Conservation (phyloP, 805 yeast species). For the Yamadazyma ubonensis region DNA sequence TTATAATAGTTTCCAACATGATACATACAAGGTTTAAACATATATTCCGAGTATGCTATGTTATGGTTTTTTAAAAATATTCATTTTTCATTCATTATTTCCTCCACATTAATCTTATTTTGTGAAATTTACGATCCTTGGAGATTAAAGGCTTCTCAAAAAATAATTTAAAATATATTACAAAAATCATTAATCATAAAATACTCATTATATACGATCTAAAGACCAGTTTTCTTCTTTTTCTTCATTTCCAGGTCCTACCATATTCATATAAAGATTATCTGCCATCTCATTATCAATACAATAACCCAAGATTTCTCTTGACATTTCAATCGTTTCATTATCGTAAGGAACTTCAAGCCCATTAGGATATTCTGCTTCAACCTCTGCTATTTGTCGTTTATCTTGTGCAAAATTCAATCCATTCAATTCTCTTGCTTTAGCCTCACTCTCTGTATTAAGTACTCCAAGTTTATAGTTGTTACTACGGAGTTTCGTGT, state of each 20-base stretch:
- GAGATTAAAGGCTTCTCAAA: too few relatives aligned
- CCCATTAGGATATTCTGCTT: constrained; percentile 53
- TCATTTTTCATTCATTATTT: too few relatives aligned
- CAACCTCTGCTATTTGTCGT: constrained; percentile 31
- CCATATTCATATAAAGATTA: constrained; percentile 66
- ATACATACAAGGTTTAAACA: too few relatives aligned
- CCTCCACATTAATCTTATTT: too few relatives aligned
- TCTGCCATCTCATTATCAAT: constrained; percentile 80
- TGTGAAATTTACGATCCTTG: too few relatives aligned
- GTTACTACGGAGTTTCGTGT: constrained; percentile 34
- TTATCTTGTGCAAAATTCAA: constrained; percentile 14
- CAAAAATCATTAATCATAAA: too few relatives aligned
- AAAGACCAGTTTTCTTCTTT: too few relatives aligned
- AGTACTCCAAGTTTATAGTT: constrained; percentile 35
- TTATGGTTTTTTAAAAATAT: too few relatives aligned
- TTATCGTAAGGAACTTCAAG: constrained; percentile 60
- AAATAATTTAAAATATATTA: too few relatives aligned
- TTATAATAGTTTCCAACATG: too few relatives aligned
- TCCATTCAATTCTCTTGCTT: constrained; percentile 41
- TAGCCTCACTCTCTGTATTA: constrained; percentile 44
- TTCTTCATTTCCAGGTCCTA: constrained; percentile 1
- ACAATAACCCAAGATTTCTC: constrained; percentile 65
- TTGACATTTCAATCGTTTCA: constrained; percentile 64
- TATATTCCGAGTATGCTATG: too few relatives aligned
- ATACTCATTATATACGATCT: not conserved